Conservation (phyloP, 768 basidiomycete species). For the Boletus rubropictus region DNA sequence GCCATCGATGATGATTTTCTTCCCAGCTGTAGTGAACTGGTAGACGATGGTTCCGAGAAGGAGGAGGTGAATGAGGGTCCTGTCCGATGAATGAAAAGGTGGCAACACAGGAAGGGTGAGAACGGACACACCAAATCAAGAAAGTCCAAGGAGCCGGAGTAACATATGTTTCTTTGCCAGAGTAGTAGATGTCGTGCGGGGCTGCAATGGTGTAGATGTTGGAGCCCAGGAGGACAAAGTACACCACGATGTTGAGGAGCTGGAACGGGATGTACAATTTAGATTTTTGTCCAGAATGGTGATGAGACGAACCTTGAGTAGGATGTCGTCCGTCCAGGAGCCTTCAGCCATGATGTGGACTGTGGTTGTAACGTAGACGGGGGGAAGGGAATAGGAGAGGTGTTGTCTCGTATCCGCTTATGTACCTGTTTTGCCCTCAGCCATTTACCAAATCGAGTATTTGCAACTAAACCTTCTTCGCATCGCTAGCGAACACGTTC, state of each 20-base stretch:
- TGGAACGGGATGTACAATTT: constrained; percentile 16
- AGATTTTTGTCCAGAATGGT: background rate
- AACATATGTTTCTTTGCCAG: constrained; percentile 82
- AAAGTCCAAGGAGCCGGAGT: constrained; percentile 94
- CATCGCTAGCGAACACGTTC: background rate
- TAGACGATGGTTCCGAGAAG: constrained; percentile 88
- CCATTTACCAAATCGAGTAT: constrained; percentile 9
- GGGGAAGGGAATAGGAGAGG: constrained; percentile 19
- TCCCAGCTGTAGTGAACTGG: constrained; percentile 77
- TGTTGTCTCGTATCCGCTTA: constrained; percentile 17
- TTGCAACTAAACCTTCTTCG: background rate
- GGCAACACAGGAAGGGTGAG: background rate
- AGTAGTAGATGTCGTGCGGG: constrained; percentile 64
- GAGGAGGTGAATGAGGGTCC: constrained; percentile 85
- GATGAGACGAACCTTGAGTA: constrained; percentile 58
- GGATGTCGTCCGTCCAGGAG: constrained; percentile 70
- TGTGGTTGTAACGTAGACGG: background rate
- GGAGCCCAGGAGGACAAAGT: constrained; percentile 81
- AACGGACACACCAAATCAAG: constrained; percentile 65
- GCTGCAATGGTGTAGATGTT: constrained; percentile 84
- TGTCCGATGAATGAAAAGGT: constrained; percentile 27
- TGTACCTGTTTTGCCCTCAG: constrained; percentile 19
- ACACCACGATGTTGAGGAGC: constrained; percentile 78
- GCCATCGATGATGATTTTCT: constrained; percentile 76
- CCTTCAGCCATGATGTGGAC: constrained; percentile 44